Percentiles rank a stretch among this genome's conserved stretches.
These are phyloP conservation scores for Skeletonema marinoi DNA, from an alignment of 108 stramenopile species.

Conservation along the genomic window DNA sequence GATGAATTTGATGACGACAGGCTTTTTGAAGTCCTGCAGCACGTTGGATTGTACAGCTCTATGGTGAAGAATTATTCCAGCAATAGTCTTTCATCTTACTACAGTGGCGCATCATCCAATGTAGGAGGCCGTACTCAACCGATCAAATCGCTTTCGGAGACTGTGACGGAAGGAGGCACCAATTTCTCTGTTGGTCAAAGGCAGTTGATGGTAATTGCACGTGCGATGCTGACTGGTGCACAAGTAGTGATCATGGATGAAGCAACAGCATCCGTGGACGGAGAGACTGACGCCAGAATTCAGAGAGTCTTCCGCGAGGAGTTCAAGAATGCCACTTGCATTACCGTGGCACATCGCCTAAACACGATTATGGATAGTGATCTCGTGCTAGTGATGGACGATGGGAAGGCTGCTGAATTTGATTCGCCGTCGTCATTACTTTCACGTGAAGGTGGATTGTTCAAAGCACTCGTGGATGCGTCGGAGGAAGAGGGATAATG, in stretches of 20 bases:
- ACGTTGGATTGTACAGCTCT: slow-evolving; percentile 59
- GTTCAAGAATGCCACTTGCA: slow-evolving; percentile 73
- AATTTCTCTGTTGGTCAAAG: slow-evolving; percentile 96
- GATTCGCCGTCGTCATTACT: slow-evolving; percentile 70
- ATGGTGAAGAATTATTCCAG: slow-evolving; percentile 34
- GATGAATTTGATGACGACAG: slow-evolving; percentile 55
- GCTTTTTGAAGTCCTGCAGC: slow-evolving; percentile 68
- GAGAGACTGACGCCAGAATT: slow-evolving; percentile 89
- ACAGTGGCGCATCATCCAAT: slow-evolving; percentile 5
- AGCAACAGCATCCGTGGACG: slow-evolving; percentile 81
- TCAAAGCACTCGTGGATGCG: slow-evolving; percentile 76
- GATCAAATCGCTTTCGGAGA: slow-evolving; percentile 67
- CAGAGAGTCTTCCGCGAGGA: slow-evolving; percentile 79
- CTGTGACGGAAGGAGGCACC: slow-evolving; percentile 84
- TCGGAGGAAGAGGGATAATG: slow-evolving; percentile 40
- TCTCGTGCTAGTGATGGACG: slow-evolving; percentile 91
- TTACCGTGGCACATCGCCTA: slow-evolving; percentile 94
- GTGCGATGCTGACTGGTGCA: slow-evolving; percentile 81
- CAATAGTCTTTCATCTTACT: slow-evolving; percentile 32
- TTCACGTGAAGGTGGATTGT: slow-evolving; percentile 63
- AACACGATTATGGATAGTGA: slow-evolving; percentile 96
- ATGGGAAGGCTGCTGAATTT: slow-evolving; percentile 86
- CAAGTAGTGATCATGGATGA: slow-evolving; percentile 94
- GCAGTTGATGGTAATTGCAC: slow-evolving; percentile 94
- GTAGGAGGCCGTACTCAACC: slow-evolving; percentile 35